Evolutionary conservation across 208 protist genomes (phyloP), one percentile per base, ranked within the genome.

Genomic region (Phytomonas sp.): DNA sequence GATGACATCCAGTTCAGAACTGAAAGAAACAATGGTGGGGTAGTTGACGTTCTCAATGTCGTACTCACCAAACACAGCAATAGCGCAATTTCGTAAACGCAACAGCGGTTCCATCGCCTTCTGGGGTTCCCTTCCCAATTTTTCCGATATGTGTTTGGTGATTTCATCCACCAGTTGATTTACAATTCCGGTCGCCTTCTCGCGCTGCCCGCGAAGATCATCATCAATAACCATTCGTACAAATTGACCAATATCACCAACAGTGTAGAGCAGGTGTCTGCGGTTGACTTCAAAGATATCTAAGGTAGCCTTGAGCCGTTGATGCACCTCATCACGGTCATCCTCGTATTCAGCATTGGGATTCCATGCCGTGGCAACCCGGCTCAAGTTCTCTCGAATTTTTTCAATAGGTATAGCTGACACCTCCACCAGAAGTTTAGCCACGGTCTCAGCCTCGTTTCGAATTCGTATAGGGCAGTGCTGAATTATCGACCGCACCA

Each of bases 41-140:
- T 98, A 92, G 31, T 98, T 80, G 29, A 85, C 80, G 42, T 79
- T 81, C 56, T 85, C 77, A 66, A 87, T 91, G 79, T 91, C 82
- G 84, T 98, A 99, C 60, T 94, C 94, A 45, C 98, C 99, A 71
- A 99, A 99, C 7, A 99, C 95, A 14, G 97, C 95, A 29, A 99
- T 81, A 10, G 97, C 93, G 29, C 99, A 84, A 81, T 99, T 96
- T 12, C 84, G 81, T 37, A 97, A 84, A 45, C 87, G 89, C 33
- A 99, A 89, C n/a, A 99, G 75, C 36, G 85, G 88, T 60, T 96
- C 97, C 84, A 99, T 97, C 60, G 97, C 88, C 65, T 96, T 96
- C 66, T 99, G 88, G 30, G 87, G 86, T 71, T 94, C 89, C 62
- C 88, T 87, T 23, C 87, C 87, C 60, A 99, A 92, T 86, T 99